phyloP scores from a whole-genome alignment of 2,329 filamentous ascomycete genomes.

The Ampelomyces quisqualis region DNA sequence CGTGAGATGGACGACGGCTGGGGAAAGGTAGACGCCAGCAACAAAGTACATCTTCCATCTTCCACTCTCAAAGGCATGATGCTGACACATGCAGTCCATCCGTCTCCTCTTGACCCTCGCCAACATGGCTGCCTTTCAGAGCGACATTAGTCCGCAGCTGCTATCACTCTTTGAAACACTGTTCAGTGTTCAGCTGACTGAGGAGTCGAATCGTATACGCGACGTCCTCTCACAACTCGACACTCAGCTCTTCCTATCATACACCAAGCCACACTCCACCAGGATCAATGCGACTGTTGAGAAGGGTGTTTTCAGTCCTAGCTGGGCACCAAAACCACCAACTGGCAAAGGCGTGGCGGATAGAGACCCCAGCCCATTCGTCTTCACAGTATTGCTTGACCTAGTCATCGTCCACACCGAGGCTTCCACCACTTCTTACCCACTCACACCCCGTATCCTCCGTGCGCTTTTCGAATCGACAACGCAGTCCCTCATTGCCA shows the following conservation, averaged over 20 bases:
- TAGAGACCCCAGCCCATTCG: conserved; percentile 77
- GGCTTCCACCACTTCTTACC: conserved; percentile 57
- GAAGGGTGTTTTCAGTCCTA: conserved; percentile 67
- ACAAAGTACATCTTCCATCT: conserved; percentile 29
- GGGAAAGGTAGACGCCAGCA: conserved; percentile 39
- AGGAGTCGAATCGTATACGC: conserved; percentile 87
- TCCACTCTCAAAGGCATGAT: not conserved
- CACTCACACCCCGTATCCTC: conserved; percentile 77
- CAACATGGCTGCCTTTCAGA: conserved; percentile 81
- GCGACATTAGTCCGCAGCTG: conserved; percentile 81
- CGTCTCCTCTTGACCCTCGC: conserved; percentile 92
- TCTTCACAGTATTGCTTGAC: conserved; percentile 81
- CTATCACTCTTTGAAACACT: conserved; percentile 89
- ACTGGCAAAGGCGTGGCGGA: conserved; percentile 51
- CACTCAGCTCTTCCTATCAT: conserved; percentile 84
- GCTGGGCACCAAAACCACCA: conserved; percentile 65
- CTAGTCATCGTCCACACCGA: conserved; percentile 92
- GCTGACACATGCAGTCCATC: conserved; percentile 62
- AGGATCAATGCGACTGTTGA: conserved; percentile 68
- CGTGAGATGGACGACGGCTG: conserved; percentile 31
- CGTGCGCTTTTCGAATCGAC: conserved; percentile 83
- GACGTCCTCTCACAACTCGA: conserved; percentile 92
- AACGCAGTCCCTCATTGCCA: conserved; percentile 75
- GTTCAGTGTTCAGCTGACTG: conserved; percentile 91
- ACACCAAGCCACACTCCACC: conserved; percentile 65